phyloP scores from a whole-genome alignment of 371 early-diverging fungal genomes.

The Mucor mucedo region DNA sequence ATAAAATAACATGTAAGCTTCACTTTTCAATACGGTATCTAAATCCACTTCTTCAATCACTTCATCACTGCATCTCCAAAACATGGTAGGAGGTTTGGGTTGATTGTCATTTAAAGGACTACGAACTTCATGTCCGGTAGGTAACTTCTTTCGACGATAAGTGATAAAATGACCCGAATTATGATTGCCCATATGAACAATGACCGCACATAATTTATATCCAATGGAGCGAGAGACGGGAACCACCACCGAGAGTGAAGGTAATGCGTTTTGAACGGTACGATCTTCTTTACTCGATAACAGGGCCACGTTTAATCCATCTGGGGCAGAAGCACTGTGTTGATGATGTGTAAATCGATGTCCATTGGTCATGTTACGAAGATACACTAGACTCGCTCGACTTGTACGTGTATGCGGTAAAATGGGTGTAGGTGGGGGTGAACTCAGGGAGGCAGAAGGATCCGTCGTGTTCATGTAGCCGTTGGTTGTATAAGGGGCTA shows the following conservation, averaged over 20 bases:
- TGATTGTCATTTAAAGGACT: constrained; percentile 39
- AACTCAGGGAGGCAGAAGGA: constrained; percentile 44
- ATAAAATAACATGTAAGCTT: constrained; percentile 90
- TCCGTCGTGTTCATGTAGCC: constrained; percentile 56
- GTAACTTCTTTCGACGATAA: constrained; percentile 70
- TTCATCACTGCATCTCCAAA: constrained; percentile 90
- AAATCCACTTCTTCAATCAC: constrained; percentile 78
- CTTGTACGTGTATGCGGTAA: constrained; percentile 38
- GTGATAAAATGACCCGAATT: constrained; percentile 95
- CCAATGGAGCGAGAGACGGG: constrained; percentile 41
- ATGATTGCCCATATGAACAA: constrained; percentile 88
- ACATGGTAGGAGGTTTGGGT: constrained; percentile 51
- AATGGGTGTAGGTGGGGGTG: constrained; percentile 36
- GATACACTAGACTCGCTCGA: constrained; percentile 50
- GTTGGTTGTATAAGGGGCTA: constrained; percentile 68
- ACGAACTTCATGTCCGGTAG: constrained; percentile 55
- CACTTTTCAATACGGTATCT: constrained; percentile 69
- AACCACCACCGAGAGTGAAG: constrained; percentile 35
- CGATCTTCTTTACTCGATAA: constrained; percentile 34
- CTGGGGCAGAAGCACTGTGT: constrained; percentile 2
- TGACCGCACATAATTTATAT: constrained; percentile 79
- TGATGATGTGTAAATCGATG: constrained; percentile 43
- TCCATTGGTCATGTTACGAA: constrained; percentile 54
- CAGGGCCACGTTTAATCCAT: constrained; percentile 45
- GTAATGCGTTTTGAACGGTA: constrained; percentile 42